Evolutionary conservation across 2,329 filamentous ascomycete species (phyloP).

Genomic region (Nigrograna mackinnonii): DNA sequence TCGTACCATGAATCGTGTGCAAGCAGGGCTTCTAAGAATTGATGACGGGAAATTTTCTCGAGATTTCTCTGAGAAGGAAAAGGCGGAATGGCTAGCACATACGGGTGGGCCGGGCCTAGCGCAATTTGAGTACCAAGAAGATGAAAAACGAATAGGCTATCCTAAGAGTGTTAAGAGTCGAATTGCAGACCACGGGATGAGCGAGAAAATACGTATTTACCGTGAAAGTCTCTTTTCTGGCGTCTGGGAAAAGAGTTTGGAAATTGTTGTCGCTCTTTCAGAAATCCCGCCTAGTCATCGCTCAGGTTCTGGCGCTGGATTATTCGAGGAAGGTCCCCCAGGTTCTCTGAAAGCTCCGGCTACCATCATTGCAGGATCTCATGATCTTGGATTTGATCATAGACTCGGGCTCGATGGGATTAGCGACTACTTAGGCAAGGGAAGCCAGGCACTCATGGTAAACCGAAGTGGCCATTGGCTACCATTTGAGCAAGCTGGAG

Average conservation of each 20-base stretch:
- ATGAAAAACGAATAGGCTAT: conserved; percentile 42
- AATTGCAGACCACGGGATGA: conserved; percentile 49
- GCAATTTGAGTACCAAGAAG: conserved; percentile 43
- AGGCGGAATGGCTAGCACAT: conserved; percentile 54
- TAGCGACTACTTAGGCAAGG: conserved; percentile 52
- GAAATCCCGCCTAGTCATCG: conserved; percentile 35
- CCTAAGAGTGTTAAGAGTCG: conserved; percentile 46
- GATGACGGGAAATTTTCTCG: conserved; percentile 11
- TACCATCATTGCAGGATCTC: conserved; percentile 58
- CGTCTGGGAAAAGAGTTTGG: conserved; percentile 56
- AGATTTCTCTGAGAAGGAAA: conserved; percentile 20
- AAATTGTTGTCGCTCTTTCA: conserved; percentile 53
- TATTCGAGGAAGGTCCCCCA: conserved; percentile 49
- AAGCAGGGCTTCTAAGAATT: conserved; percentile 30
- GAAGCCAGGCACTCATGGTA: conserved; percentile 55
- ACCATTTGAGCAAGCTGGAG: conserved; percentile 51
- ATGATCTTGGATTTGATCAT: conserved; percentile 55
- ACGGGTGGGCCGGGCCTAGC: conserved; percentile 53
- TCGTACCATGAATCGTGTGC: conserved; percentile 43
- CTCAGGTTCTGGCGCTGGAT: conserved; percentile 31
- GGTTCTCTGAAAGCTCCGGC: conserved; percentile 55
- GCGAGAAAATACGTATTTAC: conserved; percentile 58
- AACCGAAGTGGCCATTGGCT: conserved; percentile 57
- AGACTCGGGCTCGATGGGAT: conserved; percentile 57
- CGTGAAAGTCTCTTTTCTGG: conserved; percentile 51